These are phyloP conservation scores for Arthroderma sp. DNA, from an alignment of 2,329 filamentous ascomycete genomes.

Conservation along the genomic window DNA sequence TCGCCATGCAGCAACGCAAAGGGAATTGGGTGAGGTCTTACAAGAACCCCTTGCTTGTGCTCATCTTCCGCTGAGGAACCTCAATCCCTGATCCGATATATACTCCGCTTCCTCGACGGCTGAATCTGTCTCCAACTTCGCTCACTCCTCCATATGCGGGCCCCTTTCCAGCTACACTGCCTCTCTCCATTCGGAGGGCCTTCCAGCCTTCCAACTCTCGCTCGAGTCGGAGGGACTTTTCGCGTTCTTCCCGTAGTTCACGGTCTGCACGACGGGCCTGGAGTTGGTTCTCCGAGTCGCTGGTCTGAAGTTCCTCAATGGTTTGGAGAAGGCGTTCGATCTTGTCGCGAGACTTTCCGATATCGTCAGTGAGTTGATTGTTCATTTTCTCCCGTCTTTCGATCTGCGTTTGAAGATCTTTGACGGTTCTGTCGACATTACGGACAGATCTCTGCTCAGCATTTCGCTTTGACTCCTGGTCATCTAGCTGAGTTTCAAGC, in stretches of 20 bases:
- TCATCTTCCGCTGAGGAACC: constrained; percentile 55
- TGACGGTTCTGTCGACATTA: constrained; percentile 86
- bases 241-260: constrained; percentile 76
- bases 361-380: constrained; percentile 66
- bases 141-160: constrained; percentile 25
- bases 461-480: constrained; percentile 64
- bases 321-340: constrained; percentile 76
- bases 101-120: constrained; percentile 29
- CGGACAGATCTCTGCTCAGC: constrained; percentile 78
- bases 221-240: constrained; percentile 70
- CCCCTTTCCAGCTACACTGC: constrained; percentile 22
- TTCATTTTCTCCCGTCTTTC: constrained; percentile 88
- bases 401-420: constrained; percentile 83
- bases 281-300: constrained; percentile 70
- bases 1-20: background rate
- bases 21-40: constrained; percentile 25
- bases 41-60: constrained; percentile 68
- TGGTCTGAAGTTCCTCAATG: constrained; percentile 87
- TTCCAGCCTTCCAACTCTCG: constrained; percentile 79
- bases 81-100: constrained; percentile 36
- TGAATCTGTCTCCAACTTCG: constrained; percentile 26
- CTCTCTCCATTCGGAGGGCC: constrained; percentile 52
- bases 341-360: constrained; percentile 77
- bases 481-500: constrained; percentile 79
- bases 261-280: constrained; percentile 74